Base-by-base conservation (phyloP, 1,284 basidiomycete genomes). In the Anthracocystis panici-leucophaei region DNA sequence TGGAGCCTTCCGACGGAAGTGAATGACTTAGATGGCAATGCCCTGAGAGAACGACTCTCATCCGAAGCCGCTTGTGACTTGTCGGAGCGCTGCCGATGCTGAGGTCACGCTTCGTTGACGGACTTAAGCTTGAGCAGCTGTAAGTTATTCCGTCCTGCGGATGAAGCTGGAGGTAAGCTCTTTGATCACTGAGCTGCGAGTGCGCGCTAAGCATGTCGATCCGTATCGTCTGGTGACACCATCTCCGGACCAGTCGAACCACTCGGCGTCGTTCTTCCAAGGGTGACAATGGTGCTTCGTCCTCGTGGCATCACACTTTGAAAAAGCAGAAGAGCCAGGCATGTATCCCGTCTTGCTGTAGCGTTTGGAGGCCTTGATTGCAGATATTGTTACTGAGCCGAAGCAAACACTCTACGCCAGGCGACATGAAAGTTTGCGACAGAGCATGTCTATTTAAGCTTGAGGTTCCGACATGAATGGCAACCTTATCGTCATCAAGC, bases 51-150 rank as follows among this genome's bases (percentile, higher is more conserved):
- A 14, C 10, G 27, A n/a, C 5, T 0, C n/a, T 14, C 27, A 31
- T 49, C 48, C n/a, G 27, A 49, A n/a, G n/a, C 18, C 29, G n/a
- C 31, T 10, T 49, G 48, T 31, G 48, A 49, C n/a, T 46, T 29
- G 11, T 48, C 46, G 27, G 25, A 29, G 11, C 5, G 27, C 27
- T 48, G 27, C 46, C 18, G 25, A 29, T 3, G 0, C 29, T 20
- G 5, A 6, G 9, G 31, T 49, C 18, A 49, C n/a, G 31, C 27
- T 31, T 7, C 20, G 11, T 20, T 18, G 16, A 49, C 20, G 46
- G 29, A 49, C 3, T 49, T 12, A 18, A 45, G 16, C 31, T 33
- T 29, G 27, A n/a, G 20, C 48, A n/a, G n/a, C 0, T 31, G 25
- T 33, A 27, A 27, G n/a, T 29, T 31, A 20, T 2, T 49, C 29